Base-by-base conservation (phyloP, 495 filamentous ascomycete species). In the Aspergillus asperescens region DNA sequence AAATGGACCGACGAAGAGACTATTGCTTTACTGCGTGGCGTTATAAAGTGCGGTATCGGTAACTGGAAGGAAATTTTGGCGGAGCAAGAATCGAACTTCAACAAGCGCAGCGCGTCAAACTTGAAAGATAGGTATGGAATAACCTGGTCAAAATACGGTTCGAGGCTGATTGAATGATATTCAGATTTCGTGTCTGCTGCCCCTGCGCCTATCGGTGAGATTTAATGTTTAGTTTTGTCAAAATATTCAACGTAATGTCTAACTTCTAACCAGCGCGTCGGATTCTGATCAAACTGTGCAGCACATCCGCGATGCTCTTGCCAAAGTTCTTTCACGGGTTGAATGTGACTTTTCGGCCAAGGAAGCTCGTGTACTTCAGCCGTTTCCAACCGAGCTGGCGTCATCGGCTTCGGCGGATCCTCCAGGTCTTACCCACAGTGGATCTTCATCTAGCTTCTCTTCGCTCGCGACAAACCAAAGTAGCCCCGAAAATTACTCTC, bases 1-100 rank as follows among this genome's bases (percentile, higher is more conserved):
- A 86, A 81, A 57, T 96, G 90, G 90, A 84, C 84, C 0, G 85
- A 93, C 44, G 82, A 90, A 59, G 90, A 96, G 63, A 94, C 89
- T 1, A 81, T 83, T 20, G 77, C 85, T 47, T 70, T 96, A 9
- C 66, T 94, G 23, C 75, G 82, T 48, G 90, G 89, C 1, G 89
- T 94, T 15, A 76, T 81, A 34, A 85, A 83, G 52, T 88, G 90
- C 64, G 90, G 90, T 0, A 84, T 94, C 47, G 90, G 90, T 16
- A 89, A 83, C 62, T 96, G 90, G 90, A 93, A 85, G 31, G 81
- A 81, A 37, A 94, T 96, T 13, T 65, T 93, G n/a, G 77, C 86
- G 9, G 83, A 90, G 52, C 71, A 82, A 1, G 82, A 84, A 22
- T 86, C 88, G 58, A 74, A 71, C 15, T 96, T 96, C 68, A 84